phyloP scores from a whole-genome alignment of 1,284 basidiomycete species.

The Cystobasidium pallidum region DNA sequence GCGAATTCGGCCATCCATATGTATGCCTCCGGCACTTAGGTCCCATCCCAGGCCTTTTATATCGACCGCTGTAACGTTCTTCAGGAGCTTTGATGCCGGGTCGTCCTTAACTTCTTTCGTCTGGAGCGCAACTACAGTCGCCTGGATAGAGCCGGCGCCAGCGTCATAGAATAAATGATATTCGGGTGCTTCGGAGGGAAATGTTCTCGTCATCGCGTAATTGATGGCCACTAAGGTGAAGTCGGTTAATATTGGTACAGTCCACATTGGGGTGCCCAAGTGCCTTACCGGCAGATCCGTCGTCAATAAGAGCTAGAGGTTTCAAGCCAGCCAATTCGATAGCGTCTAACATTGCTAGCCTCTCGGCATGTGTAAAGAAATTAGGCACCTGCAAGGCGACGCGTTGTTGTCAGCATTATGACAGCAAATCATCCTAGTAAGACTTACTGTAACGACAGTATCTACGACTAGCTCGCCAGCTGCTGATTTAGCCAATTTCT shows the following conservation, averaged over 20 bases:
- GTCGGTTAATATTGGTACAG: not conserved
- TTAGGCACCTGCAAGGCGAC: constrained; percentile 64
- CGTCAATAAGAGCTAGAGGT: constrained; percentile 82
- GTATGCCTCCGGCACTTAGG: constrained; percentile 73
- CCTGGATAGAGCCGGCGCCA: constrained; percentile 82
- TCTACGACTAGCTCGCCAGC: constrained; percentile 80
- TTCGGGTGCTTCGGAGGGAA: constrained; percentile 60
- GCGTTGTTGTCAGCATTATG: too few species aligned
- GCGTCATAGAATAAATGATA: constrained; percentile 92
- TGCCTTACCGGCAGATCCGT: constrained; percentile 72
- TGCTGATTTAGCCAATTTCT: constrained; percentile 78
- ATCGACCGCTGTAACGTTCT: constrained; percentile 72
- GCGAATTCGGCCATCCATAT: constrained; percentile 79
- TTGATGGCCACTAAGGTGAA: constrained; percentile 71
- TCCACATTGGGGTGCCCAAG: not conserved
- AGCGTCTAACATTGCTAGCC: constrained; percentile 86
- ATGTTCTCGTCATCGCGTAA: constrained; percentile 92
- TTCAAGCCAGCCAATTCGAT: constrained; percentile 85
- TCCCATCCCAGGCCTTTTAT: constrained; percentile 81
- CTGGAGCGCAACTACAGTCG: constrained; percentile 81
- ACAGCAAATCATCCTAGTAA: too few species aligned
- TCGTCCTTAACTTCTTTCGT: constrained; percentile 58
- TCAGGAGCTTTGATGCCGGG: constrained; percentile 60
- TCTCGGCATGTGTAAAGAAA: constrained; percentile 82
- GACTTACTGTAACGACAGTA: constrained; percentile 71